These are phyloP conservation scores for Xylaria sp. DNA, from an alignment of 2,329 filamentous ascomycete genomes.

Conservation along the genomic window DNA sequence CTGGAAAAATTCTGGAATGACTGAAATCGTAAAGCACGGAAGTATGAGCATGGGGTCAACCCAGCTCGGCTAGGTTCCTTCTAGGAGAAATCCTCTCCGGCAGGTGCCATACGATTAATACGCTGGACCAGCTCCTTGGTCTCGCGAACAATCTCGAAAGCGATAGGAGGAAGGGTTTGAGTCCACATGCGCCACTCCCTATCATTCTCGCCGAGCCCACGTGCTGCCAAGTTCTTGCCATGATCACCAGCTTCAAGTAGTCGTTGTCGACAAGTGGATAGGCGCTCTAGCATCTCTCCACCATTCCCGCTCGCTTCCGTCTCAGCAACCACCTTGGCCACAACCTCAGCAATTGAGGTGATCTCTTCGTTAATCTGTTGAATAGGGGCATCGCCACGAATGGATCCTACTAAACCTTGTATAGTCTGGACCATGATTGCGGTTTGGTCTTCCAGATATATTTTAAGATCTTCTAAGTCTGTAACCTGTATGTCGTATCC, in stretches of 20 bases:
- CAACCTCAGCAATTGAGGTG: conserved; percentile 74
- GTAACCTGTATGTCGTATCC: conserved; percentile 53
- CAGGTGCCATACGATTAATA: conserved; percentile 55
- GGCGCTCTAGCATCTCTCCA: conserved; percentile 63
- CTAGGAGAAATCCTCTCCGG: conserved; percentile 60
- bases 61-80: conserved; percentile 37
- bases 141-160: conserved; percentile 86
- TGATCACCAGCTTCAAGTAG: conserved; percentile 72
- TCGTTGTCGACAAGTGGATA: conserved; percentile 72
- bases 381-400: conserved; percentile 73
- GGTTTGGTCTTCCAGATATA: conserved; percentile 86
- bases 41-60: conserved; percentile 40
- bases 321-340: conserved; percentile 75
- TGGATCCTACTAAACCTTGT: conserved; percentile 79
- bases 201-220: conserved; percentile 62
- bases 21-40: conserved; percentile 37
- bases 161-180: conserved; percentile 80
- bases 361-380: conserved; percentile 77
- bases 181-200: conserved; percentile 72
- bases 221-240: conserved; percentile 67
- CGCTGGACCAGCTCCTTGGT: conserved; percentile 76
- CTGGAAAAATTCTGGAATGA: conserved; percentile 27
- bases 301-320: conserved; percentile 68
- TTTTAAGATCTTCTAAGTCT: conserved; percentile 67
- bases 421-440: conserved; percentile 82